Evolutionary conservation across 805 yeast species (phyloP), one percentile per base, ranked within the genome.

Genomic region (Saccharomycopsis guyanensis): DNA sequence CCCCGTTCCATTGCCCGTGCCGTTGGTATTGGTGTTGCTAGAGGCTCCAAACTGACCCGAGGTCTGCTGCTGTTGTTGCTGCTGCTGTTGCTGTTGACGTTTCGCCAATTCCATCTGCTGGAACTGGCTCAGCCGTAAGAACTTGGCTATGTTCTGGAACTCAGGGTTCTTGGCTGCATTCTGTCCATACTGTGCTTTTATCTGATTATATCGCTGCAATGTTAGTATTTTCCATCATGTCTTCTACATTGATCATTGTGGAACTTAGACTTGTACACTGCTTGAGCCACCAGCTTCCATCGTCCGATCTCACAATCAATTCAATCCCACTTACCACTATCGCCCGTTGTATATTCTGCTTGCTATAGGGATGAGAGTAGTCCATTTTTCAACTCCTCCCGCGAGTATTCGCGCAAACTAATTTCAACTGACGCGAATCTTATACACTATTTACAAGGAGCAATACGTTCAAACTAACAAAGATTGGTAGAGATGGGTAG

Each of bases 341-440:
- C 4, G 46, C 50, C 31, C 43, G 39, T 27, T 47, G 46, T 13
- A 47, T 42, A 25, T 47, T 47, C 25, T 42, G 46, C 25, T 42
- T 42, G 38, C 44, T 40, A 24, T 45, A 45, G 6, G 38, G 12
- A 23, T 45, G 48, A 19, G 45, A 42, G 23, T 29, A 29, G 37
- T 42, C 45, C 45, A 42, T 42, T 25, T n/a, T n/a, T n/a, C n/a
- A n/a, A n/a, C n/a, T n/a, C n/a, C n/a, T n/a, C n/a, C n/a, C n/a
- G n/a, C n/a, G n/a, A n/a, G n/a, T n/a, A n/a, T n/a, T n/a, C n/a
- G n/a, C n/a, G n/a, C n/a, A n/a, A n/a, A n/a, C n/a, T n/a, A n/a
- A n/a, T n/a, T n/a, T n/a, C n/a, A n/a, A n/a, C n/a, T n/a, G n/a
- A n/a, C n/a, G n/a, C n/a, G n/a, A n/a, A n/a, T n/a, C n/a, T n/a